These are phyloP conservation scores for Henckelia pumila DNA, from an alignment of 257 asterid genomes.

Conservation along the genomic window DNA sequence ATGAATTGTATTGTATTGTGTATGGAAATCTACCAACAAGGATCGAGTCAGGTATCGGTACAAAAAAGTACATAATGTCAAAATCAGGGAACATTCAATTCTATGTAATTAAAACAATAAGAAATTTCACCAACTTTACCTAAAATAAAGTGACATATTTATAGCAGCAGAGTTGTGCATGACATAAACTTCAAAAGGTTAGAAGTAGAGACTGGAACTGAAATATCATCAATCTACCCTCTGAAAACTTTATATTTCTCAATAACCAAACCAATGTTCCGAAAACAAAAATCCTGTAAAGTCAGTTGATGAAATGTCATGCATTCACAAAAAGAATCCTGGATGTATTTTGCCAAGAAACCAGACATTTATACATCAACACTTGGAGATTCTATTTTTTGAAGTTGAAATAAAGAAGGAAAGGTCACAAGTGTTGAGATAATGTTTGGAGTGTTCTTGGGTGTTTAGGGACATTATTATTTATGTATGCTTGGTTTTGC, in stretches of 20 bases:
- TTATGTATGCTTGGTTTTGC: not conserved
- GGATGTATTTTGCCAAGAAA: not conserved
- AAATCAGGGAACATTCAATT: no score
- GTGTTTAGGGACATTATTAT: not conserved
- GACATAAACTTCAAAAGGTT: slow-evolving; percentile 5
- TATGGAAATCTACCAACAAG: slow-evolving; percentile 8
- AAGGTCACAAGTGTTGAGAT: not conserved
- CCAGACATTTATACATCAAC: not conserved
- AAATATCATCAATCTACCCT: slow-evolving; percentile 5
- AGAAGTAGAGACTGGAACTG: slow-evolving; percentile 1
- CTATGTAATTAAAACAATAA: slow-evolving; percentile 12
- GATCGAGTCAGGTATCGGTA: not conserved
- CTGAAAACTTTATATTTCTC: not conserved
- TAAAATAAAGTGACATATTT: slow-evolving; percentile 29
- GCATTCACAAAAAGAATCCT: slow-evolving; percentile 1
- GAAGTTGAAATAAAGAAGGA: not conserved
- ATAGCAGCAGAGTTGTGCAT: not conserved
- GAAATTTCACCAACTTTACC: slow-evolving; percentile 35
- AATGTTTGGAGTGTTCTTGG: not conserved
- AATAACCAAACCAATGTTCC: not conserved
- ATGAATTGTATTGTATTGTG: no score
- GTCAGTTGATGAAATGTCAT: not conserved
- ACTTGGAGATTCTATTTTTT: not conserved
- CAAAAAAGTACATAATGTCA: not conserved
- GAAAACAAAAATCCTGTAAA: no score